A percentile compares a stretch with the other conserved stretches of the same genome.
phyloP scores from a whole-genome alignment of 805 yeast genomes.

The Starmerella bacillaris region DNA sequence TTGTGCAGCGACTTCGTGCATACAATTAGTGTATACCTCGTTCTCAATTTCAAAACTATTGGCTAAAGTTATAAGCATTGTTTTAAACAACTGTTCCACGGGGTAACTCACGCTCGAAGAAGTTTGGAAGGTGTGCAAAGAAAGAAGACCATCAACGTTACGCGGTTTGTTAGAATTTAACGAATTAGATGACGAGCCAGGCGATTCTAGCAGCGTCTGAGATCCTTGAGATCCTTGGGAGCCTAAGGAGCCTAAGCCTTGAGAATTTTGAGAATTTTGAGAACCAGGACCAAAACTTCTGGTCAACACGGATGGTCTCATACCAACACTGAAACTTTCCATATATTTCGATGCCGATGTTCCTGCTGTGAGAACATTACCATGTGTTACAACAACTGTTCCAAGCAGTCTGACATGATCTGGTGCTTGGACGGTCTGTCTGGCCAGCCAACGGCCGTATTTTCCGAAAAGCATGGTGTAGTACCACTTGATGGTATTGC shows the following conservation, averaged over 20 bases:
- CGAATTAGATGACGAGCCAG: neutral
- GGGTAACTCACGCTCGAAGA: conserved; percentile 3
- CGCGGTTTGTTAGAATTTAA: no score
- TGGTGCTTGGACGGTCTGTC: conserved; percentile 11
- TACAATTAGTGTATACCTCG: neutral
- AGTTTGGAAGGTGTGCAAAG: neutral
- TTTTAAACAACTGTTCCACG: conserved; percentile 12
- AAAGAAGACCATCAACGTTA: neutral
- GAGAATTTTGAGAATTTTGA: no score
- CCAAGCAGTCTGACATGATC: conserved; percentile 9
- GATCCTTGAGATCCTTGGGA: no score
- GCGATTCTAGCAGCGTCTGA: no score
- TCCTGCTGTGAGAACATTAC: neutral
- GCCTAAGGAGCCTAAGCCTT: no score
- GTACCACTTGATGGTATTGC: conserved; percentile 86
- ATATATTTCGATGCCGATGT: conserved; percentile 2
- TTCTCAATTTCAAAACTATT: conserved; percentile 12
- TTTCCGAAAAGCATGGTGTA: conserved; percentile 54
- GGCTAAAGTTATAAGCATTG: conserved; percentile 9
- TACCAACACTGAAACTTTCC: conserved; percentile 15
- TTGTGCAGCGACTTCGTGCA: no score
- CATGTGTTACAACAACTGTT: conserved; percentile 2
- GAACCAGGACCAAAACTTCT: conserved; percentile 4
- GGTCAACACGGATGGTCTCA: conserved; percentile 14
- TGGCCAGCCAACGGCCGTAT: conserved; percentile 16